A percentile compares a stretch with the other conserved stretches of the same genome.
These are phyloP conservation scores for Coniosporium apollinis DNA, from an alignment of 495 filamentous ascomycete species.

Conservation along the genomic window DNA sequence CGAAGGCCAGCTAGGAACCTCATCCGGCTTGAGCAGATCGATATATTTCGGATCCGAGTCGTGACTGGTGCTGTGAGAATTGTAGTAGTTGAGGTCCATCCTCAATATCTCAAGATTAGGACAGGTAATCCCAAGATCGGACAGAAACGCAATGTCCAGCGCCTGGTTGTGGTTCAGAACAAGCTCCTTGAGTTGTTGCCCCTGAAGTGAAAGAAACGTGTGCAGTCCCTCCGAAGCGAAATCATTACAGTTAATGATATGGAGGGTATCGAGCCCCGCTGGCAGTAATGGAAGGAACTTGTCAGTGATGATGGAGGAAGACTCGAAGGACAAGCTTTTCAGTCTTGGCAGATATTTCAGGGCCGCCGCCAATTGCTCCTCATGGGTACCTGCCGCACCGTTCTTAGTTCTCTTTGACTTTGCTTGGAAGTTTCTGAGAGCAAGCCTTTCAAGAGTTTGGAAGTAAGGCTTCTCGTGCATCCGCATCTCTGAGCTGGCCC, in stretches of 20 bases:
- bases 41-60: slow-evolving; percentile 59
- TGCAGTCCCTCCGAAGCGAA: slow-evolving; percentile 41
- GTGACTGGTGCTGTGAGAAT: slow-evolving; percentile 33
- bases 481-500: slow-evolving; percentile 30
- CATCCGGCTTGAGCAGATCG: slow-evolving; percentile 35
- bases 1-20: slow-evolving; percentile 60
- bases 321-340: slow-evolving; percentile 46
- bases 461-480: slow-evolving; percentile 46
- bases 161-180: slow-evolving; percentile 59
- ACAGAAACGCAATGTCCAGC: slow-evolving; percentile 55
- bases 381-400: slow-evolving; percentile 17
- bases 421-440: background rate
- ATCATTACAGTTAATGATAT: slow-evolving; percentile 58
- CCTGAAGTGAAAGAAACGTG: slow-evolving; percentile 44
- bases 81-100: slow-evolving; percentile 57
- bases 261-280: slow-evolving; percentile 40
- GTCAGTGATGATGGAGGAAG: slow-evolving; percentile 45
- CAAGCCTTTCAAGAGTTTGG: slow-evolving; percentile 22
- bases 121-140: slow-evolving; percentile 41
- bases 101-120: slow-evolving; percentile 48
- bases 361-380: slow-evolving; percentile 32
- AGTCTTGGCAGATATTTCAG: slow-evolving; percentile 44
- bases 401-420: slow-evolving; percentile 29
- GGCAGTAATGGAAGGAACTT: slow-evolving; percentile 46
- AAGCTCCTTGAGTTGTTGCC: slow-evolving; percentile 42